Base-by-base conservation (phyloP, 768 basidiomycete species). In the Calocera cornea region DNA sequence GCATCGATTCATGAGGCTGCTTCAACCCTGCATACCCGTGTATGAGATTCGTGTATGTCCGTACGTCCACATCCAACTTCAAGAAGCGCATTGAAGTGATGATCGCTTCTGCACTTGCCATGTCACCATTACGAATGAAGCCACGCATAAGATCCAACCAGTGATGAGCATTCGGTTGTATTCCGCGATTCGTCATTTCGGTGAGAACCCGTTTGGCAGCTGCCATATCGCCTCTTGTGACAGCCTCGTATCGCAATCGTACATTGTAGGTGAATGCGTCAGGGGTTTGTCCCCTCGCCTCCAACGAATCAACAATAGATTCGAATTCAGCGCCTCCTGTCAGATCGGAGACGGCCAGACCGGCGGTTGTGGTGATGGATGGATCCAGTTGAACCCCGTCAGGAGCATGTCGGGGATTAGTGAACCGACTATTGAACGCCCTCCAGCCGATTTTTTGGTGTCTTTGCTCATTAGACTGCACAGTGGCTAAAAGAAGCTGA, bases 11-110 rank as follows among this genome's bases (percentile, higher is more conserved):
- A 1, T 77, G 76, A 3, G 87, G 83, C 34, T 84, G 76, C 16
- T 83, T 82, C 65, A 80, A 79, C n/a, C 84, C 83, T 24, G 83
- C 87, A 74, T 87, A 83, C 1, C 88, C 90, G 38, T 81, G 79
- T 71, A 94, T 86, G 69, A 94, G 81, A 69, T 87, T 85, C 29
- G 90, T 92, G 79, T 86, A 89, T 82, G 89, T 84, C 50, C 86
- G 82, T 22, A 83, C 80, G 70, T 86, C 85, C 24, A 86, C 83
- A 27, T 78, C 85, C 84, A 2, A 80, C 79, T 41, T 78, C 75
- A 41, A 74, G 72, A 31, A 85, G 83, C 19, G 83, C 76, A 60
- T 60, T 68, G 76, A 77, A 8, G 64, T 36, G 79, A 94, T 81
- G 47, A 86, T 77, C 64, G 79, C 79, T 67, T 80, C 75, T 29